Conservation (phyloP, 257 asterid genomes). For the Nicotiana sylvestris region DNA sequence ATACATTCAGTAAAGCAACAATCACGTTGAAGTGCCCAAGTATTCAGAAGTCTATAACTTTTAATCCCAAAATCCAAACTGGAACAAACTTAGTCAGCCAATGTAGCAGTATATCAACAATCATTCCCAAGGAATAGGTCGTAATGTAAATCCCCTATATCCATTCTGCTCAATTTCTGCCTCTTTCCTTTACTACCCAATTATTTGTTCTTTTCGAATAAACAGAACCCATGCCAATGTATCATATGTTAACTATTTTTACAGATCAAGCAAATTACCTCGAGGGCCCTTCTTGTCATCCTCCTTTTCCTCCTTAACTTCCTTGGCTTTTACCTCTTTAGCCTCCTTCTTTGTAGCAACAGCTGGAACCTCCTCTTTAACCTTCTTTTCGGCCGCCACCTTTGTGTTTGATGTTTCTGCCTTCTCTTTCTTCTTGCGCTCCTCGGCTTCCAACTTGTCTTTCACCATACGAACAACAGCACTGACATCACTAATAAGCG, state of each 20-base stretch:
- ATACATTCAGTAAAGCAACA: not conserved
- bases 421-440: conserved; percentile 43
- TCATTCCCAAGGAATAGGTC: not conserved
- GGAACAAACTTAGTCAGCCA: not conserved
- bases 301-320: conserved; percentile 21
- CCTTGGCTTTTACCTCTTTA: conserved; percentile 13
- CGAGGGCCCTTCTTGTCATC: conserved; percentile 43
- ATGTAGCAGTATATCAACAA: not conserved
- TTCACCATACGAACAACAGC: conserved; percentile 73
- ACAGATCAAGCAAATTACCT: conserved; percentile 29
- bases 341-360: conserved; percentile 11
- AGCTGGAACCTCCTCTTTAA: conserved; percentile 18
- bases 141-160: not conserved
- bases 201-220: not conserved
- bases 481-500: conserved; percentile 52
- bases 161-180: not conserved
- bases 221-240: not conserved
- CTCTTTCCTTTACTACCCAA: not conserved
- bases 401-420: conserved; percentile 15
- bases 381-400: conserved; percentile 22
- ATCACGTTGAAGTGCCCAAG: not conserved
- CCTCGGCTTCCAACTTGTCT: conserved; percentile 47
- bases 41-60: not conserved
- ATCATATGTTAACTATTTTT: not conserved
- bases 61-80: not conserved